Conservation (phyloP, 495 filamentous ascomycete species). For the Neurospora cerealis region DNA sequence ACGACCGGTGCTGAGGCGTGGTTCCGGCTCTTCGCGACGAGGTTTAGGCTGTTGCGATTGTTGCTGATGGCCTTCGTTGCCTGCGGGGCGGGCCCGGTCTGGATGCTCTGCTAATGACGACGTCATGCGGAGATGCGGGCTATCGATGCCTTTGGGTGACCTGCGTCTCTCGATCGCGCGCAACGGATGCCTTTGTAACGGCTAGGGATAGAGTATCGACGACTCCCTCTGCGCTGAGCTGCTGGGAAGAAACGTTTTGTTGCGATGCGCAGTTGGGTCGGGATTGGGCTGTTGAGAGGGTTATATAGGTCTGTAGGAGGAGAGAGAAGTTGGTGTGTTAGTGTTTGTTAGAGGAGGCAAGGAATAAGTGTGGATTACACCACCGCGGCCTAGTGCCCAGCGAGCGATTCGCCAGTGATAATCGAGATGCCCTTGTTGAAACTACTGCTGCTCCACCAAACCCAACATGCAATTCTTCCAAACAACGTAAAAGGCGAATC, state of each 20-base stretch:
- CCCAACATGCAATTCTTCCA: background rate
- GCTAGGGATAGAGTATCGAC: background rate
- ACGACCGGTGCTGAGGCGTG: background rate
- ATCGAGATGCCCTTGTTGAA: background rate
- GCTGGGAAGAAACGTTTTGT: background rate
- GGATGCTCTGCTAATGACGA: slow-evolving; percentile 22
- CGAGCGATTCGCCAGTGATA: background rate
- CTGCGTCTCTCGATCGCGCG: slow-evolving; percentile 4
- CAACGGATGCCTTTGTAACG: background rate
- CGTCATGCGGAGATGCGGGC: slow-evolving; percentile 23
- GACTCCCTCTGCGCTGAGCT: background rate
- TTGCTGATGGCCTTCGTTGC: slow-evolving; percentile 8
- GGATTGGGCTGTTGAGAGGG: background rate
- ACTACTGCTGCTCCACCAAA: background rate
- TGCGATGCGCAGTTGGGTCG: background rate
- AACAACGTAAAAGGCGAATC: background rate
- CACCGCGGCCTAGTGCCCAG: background rate
- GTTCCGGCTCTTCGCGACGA: background rate
- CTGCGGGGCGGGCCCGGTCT: slow-evolving; percentile 19
- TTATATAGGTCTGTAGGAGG: background rate
- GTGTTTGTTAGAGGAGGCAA: background rate
- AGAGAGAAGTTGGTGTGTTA: background rate
- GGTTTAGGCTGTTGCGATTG: background rate
- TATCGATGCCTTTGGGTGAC: slow-evolving; percentile 5
- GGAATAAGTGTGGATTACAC: background rate